Evolutionary conservation across 495 filamentous ascomycete species (phyloP).

Genomic region (Penicillium soppii): DNA sequence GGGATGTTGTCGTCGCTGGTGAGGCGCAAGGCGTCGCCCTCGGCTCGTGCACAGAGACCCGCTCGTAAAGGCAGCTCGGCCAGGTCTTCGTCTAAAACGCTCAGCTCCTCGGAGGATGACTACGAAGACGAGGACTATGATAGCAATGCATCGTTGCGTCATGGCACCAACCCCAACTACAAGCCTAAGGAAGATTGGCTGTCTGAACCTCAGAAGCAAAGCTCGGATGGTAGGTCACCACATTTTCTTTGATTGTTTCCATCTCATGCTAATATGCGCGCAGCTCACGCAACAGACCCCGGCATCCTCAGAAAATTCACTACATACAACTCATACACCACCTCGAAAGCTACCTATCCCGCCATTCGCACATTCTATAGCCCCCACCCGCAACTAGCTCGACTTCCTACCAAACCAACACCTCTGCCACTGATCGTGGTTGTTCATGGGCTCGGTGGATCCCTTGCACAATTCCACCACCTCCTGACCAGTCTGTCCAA

Average conservation of each 20-base stretch:
- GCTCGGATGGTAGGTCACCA: slow-evolving; percentile 31
- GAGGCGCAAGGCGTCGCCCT: slow-evolving; percentile 22
- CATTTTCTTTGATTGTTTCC: background rate
- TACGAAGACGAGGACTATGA: slow-evolving; percentile 47
- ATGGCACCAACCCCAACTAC: slow-evolving; percentile 23
- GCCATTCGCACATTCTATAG: slow-evolving; percentile 80
- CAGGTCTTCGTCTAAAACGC: slow-evolving; percentile 31
- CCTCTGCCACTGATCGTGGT: slow-evolving; percentile 87
- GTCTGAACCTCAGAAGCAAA: slow-evolving; percentile 25
- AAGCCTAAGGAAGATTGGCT: slow-evolving; percentile 17
- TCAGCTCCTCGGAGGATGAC: slow-evolving; percentile 44
- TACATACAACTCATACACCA: slow-evolving; percentile 67
- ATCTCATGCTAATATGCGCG: background rate
- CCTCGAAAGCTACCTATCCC: slow-evolving; percentile 67
- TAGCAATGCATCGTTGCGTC: slow-evolving; percentile 38
- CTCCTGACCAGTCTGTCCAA: slow-evolving; percentile 80
- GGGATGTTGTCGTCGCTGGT: slow-evolving; percentile 37
- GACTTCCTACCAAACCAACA: slow-evolving; percentile 67
- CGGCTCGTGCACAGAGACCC: slow-evolving; percentile 20
- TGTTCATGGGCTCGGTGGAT: slow-evolving; percentile 88
- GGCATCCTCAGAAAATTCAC: slow-evolving; percentile 76
- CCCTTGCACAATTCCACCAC: slow-evolving; percentile 81
- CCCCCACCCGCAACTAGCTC: slow-evolving; percentile 74
- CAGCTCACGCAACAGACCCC: slow-evolving; percentile 60
- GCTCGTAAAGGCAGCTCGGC: slow-evolving; percentile 25